Evolutionary conservation across 2,329 filamentous ascomycete genomes (phyloP).

Genomic region (Colletotrichum sp.): DNA sequence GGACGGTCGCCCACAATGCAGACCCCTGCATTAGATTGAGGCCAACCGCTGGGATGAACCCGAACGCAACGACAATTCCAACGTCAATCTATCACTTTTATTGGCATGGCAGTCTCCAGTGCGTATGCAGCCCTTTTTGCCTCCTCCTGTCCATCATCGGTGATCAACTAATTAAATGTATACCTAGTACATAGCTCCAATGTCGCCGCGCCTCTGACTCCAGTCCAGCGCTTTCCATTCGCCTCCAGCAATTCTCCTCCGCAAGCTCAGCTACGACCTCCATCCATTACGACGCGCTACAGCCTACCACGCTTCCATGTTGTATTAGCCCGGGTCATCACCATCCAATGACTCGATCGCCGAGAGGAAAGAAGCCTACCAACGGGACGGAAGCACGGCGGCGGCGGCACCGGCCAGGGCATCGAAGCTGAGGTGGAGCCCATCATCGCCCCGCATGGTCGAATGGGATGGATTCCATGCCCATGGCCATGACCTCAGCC

Average conservation of each 20-base stretch:
- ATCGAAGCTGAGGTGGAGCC: not conserved
- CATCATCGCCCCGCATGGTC: not conserved
- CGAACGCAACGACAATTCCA: not conserved
- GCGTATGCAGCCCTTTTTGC: not conserved
- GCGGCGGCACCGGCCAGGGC: not conserved
- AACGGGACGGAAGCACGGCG: not conserved
- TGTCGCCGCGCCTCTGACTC: not conserved
- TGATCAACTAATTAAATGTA: not conserved
- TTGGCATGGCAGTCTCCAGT: not conserved
- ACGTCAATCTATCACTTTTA: not conserved
- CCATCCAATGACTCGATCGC: slow-evolving; percentile 1
- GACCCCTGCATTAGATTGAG: slow-evolving; percentile 17
- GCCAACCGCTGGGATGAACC: slow-evolving; percentile 11
- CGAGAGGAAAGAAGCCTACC: not conserved
- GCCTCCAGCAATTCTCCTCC: not conserved
- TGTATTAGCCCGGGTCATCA: not conserved
- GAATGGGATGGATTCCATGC: slow-evolving; percentile 17
- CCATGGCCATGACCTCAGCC: slow-evolving; percentile 4
- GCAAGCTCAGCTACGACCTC: not conserved
- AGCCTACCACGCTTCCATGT: not conserved
- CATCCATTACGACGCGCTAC: not conserved
- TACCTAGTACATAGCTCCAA: not conserved
- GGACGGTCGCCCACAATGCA: not conserved
- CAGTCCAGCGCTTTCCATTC: not conserved
- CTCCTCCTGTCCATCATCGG: slow-evolving; percentile 7